Conservation (phyloP, 257 asterid genomes). For the Solanum rostratum region DNA sequence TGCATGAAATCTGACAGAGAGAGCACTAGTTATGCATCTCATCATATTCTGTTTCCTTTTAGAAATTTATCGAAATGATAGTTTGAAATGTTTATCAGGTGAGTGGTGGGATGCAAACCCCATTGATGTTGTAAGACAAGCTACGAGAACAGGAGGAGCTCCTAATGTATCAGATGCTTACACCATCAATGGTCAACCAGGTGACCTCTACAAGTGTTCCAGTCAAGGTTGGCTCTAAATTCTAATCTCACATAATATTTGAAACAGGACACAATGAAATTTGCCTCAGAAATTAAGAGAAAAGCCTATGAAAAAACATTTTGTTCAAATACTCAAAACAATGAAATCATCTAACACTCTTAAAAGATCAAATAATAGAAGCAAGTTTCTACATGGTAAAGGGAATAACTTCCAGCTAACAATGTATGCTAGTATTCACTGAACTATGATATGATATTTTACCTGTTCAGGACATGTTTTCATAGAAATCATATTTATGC, state of each 20-base stretch:
- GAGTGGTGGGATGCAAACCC: slow-evolving; percentile 97
- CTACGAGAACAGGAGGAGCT: slow-evolving; percentile 68
- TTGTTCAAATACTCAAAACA: background rate
- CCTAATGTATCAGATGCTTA: slow-evolving; percentile 79
- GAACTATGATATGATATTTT: background rate
- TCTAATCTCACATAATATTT: slow-evolving; percentile 26
- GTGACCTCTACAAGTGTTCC: slow-evolving; percentile 86
- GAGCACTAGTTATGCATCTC: background rate
- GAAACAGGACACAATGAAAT: background rate
- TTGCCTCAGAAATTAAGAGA: background rate
- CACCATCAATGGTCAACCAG: slow-evolving; percentile 95
- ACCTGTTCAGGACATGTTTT: background rate
- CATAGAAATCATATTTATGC: slow-evolving; percentile 11
- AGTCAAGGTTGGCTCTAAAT: slow-evolving; percentile 30
- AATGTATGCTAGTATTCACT: background rate
- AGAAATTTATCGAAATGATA: background rate
- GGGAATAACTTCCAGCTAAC: background rate
- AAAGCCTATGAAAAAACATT: background rate
- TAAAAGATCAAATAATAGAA: background rate
- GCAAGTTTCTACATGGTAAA: background rate
- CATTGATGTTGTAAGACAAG: slow-evolving; percentile 57
- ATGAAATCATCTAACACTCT: background rate
- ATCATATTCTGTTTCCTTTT: background rate
- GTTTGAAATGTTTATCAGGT: slow-evolving; percentile 32
- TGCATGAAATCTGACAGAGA: background rate